phyloP scores from a whole-genome alignment of 192 early-diverging fungal genomes.

The Phlyctochytrium arcticum region DNA sequence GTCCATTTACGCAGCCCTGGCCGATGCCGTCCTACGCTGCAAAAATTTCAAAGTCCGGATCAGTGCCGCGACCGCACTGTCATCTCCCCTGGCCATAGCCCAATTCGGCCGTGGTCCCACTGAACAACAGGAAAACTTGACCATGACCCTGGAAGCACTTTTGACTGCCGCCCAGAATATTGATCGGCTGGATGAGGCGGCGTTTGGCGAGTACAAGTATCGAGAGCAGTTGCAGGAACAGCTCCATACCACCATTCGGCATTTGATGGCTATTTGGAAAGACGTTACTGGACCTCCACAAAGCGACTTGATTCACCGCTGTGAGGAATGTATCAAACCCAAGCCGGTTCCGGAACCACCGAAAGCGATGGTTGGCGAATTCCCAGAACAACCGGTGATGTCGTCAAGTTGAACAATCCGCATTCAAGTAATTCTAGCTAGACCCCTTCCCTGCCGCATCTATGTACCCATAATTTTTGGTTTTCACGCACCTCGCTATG shows the following conservation, averaged over 20 bases:
- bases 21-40: conserved; percentile 44
- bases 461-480: too few relatives aligned
- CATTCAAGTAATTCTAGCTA: too few relatives aligned
- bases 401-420: too few relatives aligned
- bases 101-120: neutral
- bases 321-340: too few relatives aligned
- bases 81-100: neutral
- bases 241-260: neutral
- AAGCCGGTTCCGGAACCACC: too few relatives aligned
- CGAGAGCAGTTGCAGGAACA: conserved; percentile 26
- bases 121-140: neutral
- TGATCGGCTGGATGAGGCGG: conserved; percentile 24
- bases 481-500: too few relatives aligned
- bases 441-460: too few relatives aligned
- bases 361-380: too few relatives aligned
- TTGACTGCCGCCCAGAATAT: conserved; percentile 12
- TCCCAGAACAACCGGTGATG: too few relatives aligned
- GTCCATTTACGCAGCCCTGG: conserved; percentile 50
- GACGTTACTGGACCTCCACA: too few relatives aligned
- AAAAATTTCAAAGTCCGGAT: conserved; percentile 81
- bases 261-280: too few relatives aligned
- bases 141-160: conserved; percentile 1
- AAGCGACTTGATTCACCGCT: too few relatives aligned
- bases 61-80: conserved; percentile 47
- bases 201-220: conserved; percentile 42